Conservation (phyloP, 306 rosid species). For the Cucumis melo region DNA sequence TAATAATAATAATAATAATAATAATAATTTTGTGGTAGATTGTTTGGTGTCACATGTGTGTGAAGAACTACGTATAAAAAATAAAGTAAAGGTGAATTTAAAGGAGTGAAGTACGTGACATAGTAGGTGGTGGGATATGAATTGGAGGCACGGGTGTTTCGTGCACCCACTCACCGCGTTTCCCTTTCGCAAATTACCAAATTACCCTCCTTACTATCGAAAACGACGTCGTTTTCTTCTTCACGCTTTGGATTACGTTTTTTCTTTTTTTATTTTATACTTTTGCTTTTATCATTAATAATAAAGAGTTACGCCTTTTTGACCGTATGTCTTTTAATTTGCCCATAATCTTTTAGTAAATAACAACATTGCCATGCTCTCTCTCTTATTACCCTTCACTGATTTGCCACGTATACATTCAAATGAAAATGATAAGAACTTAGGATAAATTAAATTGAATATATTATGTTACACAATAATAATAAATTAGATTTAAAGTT, state of each 20-base stretch:
- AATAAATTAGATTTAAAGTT: too few relatives aligned
- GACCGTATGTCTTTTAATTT: slow-evolving; percentile 13
- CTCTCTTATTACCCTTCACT: neutral
- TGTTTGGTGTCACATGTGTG: too few relatives aligned
- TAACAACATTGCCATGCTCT: neutral
- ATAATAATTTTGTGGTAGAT: too few relatives aligned
- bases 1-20: too few relatives aligned
- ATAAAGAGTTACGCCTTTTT: slow-evolving; percentile 35
- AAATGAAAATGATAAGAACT: neutral
- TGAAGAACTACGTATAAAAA: too few relatives aligned
- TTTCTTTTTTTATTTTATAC: neutral
- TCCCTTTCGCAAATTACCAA: neutral
- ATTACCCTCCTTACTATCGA: neutral
- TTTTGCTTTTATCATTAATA: slow-evolving; percentile 15
- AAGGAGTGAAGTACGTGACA: slow-evolving; percentile 6
- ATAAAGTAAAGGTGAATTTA: neutral
- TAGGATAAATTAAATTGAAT: neutral
- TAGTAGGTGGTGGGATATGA: slow-evolving; percentile 35
- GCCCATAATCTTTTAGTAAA: rapidly evolving
- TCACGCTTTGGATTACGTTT: slow-evolving; percentile 15
- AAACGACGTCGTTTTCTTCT: slow-evolving; percentile 33
- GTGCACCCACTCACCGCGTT: slow-evolving; percentile 21
- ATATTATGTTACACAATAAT: too few relatives aligned
- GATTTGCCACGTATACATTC: neutral
- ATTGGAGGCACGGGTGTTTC: slow-evolving; percentile 62